Percentiles rank a stretch among this genome's conserved stretches.
Conservation (phyloP, 345 rosid genomes). For the Eucalyptus victrix region DNA sequence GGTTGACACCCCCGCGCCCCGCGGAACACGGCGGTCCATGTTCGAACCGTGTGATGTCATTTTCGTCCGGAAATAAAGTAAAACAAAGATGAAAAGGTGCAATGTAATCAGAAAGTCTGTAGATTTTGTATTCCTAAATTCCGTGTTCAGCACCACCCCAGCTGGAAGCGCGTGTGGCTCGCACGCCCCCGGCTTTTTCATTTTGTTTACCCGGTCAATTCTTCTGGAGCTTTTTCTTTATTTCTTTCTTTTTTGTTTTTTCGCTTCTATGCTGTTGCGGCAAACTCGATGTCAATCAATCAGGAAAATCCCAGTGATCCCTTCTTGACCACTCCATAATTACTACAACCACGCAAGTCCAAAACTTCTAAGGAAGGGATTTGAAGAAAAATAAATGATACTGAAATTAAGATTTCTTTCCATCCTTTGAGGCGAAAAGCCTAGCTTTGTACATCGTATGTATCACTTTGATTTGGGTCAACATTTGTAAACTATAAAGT, state of each 20-base stretch:
- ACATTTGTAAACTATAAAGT: background rate
- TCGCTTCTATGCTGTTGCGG: background rate
- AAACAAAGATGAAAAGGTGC: background rate
- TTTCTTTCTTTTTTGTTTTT: background rate
- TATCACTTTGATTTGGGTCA: too few relatives aligned
- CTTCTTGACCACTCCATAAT: background rate
- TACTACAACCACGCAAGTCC: background rate
- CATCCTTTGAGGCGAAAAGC: rapidly evolving
- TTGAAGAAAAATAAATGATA: background rate
- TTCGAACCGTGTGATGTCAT: background rate
- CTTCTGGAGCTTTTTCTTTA: background rate
- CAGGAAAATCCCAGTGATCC: background rate
- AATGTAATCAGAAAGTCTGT: background rate
- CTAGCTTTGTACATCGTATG: background rate
- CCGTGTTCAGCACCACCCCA: background rate
- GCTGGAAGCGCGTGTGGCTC: background rate
- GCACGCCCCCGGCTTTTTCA: background rate
- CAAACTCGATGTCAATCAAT: background rate
- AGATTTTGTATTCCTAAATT: background rate
- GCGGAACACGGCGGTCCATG: background rate
- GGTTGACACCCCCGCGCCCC: background rate
- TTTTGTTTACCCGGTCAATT: background rate
- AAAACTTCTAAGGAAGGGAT: background rate
- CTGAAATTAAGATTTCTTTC: background rate
- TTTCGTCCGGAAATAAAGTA: background rate